Percentiles rank a stretch among this genome's conserved stretches.
Evolutionary conservation across 139 green algal species (phyloP).

Genomic region (Closterium sp.): DNA sequence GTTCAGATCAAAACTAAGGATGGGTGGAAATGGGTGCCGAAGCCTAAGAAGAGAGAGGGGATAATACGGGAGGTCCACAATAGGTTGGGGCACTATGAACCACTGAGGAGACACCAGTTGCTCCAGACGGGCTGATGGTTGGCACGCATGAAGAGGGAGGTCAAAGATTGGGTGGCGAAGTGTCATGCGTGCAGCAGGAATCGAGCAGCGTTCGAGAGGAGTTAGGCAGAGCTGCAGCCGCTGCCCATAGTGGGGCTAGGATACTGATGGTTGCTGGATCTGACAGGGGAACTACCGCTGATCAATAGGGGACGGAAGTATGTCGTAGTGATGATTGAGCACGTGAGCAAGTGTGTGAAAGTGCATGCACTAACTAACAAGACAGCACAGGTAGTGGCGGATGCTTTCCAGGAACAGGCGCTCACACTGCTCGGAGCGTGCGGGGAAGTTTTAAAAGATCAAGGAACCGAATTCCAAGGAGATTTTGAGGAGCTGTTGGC

Average conservation of each 20-base stretch:
- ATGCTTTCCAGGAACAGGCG: slow-evolving; percentile 17
- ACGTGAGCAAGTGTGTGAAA: slow-evolving; percentile 44
- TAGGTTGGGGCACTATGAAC: not conserved
- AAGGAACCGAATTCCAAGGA: not conserved
- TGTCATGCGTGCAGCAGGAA: not conserved
- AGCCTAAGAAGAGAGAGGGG: too few species aligned
- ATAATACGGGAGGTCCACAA: too few species aligned
- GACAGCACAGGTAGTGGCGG: not conserved
- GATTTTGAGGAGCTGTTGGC: too few species aligned
- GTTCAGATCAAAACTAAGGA: too few species aligned
- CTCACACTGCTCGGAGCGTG: slow-evolving; percentile 14
- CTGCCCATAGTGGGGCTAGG: not conserved
- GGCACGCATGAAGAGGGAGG: not conserved
- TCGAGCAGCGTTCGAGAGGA: too few species aligned
- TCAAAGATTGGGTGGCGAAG: not conserved
- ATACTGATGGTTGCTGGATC: slow-evolving; percentile 20
- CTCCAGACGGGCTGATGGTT: not conserved
- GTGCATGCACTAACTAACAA: slow-evolving; percentile 33
- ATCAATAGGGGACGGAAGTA: slow-evolving; percentile 24
- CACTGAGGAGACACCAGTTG: not conserved
- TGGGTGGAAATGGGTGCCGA: too few species aligned
- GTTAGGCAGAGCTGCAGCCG: not conserved
- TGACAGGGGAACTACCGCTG: slow-evolving; percentile 5
- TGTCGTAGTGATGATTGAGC: slow-evolving; percentile 47
- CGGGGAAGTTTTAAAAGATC: slow-evolving; percentile 52